Percentiles rank a stretch among this genome's conserved stretches.
phyloP scores from a whole-genome alignment of 768 basidiomycete genomes.

The Phallus indusiatus region DNA sequence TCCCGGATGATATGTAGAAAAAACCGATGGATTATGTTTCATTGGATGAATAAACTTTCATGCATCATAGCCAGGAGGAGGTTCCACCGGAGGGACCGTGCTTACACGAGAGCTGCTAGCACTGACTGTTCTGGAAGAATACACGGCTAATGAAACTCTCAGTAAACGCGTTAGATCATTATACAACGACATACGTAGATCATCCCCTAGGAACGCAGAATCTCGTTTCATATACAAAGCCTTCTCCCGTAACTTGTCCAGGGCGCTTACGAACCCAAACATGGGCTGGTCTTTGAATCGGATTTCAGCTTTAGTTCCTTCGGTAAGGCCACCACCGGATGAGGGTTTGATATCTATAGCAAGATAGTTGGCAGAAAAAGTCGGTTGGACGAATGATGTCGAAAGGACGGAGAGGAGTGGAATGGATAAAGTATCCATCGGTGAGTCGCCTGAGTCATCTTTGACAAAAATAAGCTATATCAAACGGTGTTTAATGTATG shows the following conservation, averaged over 20 bases:
- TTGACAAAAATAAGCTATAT: constrained; percentile 53
- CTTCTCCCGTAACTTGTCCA: constrained; percentile 72
- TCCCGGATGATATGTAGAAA: too few species aligned
- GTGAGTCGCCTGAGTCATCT: constrained; percentile 13
- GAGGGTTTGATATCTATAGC: constrained; percentile 58
- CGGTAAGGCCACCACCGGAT: constrained; percentile 52
- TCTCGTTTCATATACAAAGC: constrained; percentile 69
- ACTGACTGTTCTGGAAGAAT: constrained; percentile 1
- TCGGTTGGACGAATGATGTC: constrained; percentile 68
- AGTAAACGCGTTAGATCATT: neutral
- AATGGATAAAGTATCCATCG: constrained; percentile 38
- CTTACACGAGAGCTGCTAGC: constrained; percentile 25
- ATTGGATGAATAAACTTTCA: too few species aligned
- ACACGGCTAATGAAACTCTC: neutral
- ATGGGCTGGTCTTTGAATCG: constrained; percentile 59
- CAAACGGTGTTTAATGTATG: neutral
- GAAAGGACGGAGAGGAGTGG: constrained; percentile 57
- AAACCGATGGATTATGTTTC: too few species aligned
- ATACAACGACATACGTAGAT: constrained; percentile 44
- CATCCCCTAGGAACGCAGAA: constrained; percentile 45
- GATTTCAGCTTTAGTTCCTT: constrained; percentile 57
- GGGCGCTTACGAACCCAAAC: constrained; percentile 60
- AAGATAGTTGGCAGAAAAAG: constrained; percentile 61
- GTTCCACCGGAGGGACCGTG: constrained; percentile 29
- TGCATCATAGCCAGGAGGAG: constrained; percentile 42